A percentile compares a stretch with the other conserved stretches of the same genome.
phyloP scores from a whole-genome alignment of 2,329 filamentous ascomycete species.

The Fusarium camptoceras region DNA sequence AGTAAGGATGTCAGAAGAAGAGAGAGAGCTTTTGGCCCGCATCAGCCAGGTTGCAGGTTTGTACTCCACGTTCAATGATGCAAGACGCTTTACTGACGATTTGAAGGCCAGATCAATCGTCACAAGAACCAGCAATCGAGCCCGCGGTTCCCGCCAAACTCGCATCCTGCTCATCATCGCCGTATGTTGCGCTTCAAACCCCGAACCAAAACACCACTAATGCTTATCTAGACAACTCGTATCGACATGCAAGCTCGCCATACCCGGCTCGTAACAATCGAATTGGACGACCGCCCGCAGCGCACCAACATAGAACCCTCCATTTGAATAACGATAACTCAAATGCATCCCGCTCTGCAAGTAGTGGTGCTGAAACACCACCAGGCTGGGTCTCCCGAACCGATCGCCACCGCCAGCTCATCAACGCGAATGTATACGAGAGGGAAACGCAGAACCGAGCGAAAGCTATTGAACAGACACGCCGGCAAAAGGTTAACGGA shows the following conservation, averaged over 20 bases:
- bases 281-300: constrained; percentile 50
- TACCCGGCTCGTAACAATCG: constrained; percentile 53
- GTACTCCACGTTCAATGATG: constrained; percentile 35
- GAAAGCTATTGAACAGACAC: constrained; percentile 78
- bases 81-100: constrained; percentile 40
- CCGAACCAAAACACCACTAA: constrained; percentile 16
- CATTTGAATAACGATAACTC: constrained; percentile 67
- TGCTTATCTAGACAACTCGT: constrained; percentile 47
- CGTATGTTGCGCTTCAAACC: constrained; percentile 48
- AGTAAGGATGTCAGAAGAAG: constrained; percentile 60
- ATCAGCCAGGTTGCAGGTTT: constrained; percentile 65
- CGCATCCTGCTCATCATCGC: constrained; percentile 49
- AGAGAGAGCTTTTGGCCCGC: constrained; percentile 64
- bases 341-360: constrained; percentile 54
- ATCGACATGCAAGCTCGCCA: constrained; percentile 50
- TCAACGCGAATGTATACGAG: constrained; percentile 83
- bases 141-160: constrained; percentile 46
- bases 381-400: constrained; percentile 75
- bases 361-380: constrained; percentile 49
- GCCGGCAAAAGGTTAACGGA: constrained; percentile 65
- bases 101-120: constrained; percentile 79
- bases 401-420: constrained; percentile 83
- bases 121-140: constrained; percentile 74
- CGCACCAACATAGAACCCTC: constrained; percentile 66
- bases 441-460: constrained; percentile 76